Conservation (phyloP, 768 basidiomycete genomes). For the Termitomyces sp. region DNA sequence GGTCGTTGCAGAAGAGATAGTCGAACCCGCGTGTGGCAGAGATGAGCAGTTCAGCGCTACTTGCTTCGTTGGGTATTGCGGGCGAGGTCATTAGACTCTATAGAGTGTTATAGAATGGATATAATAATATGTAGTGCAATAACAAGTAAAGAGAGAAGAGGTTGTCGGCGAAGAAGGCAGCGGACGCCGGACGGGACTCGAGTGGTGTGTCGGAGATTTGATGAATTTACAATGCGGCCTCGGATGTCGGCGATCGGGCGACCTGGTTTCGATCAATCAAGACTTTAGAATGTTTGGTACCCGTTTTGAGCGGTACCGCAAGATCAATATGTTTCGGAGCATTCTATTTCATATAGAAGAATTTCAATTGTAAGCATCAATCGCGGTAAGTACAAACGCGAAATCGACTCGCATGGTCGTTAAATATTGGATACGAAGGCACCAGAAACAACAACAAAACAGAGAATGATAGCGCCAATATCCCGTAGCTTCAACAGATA, state of each 20-base stretch:
- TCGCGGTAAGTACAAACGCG: too few species aligned
- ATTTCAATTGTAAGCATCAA: too few species aligned
- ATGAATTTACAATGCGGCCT: not conserved
- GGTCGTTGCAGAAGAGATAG: constrained; percentile 65
- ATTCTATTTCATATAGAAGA: too few species aligned
- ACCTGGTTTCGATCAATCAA: not conserved
- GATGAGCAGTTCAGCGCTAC: constrained; percentile 25
- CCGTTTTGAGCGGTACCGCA: too few species aligned
- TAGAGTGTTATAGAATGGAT: not conserved
- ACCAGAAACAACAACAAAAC: too few species aligned
- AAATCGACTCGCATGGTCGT: too few species aligned
- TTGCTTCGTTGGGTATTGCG: not conserved
- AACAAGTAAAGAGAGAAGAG: not conserved
- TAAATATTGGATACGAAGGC: too few species aligned
- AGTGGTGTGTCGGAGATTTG: not conserved
- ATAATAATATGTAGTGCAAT: not conserved
- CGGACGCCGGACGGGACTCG: too few species aligned
- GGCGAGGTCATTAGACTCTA: not conserved
- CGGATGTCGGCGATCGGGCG: not conserved
- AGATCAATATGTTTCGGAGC: too few species aligned
- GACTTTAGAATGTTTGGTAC: too few species aligned
- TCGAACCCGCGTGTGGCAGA: constrained; percentile 59
- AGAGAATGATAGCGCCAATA: too few species aligned
- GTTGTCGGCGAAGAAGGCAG: not conserved
- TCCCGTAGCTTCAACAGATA: too few species aligned